These are phyloP conservation scores for Talaromyces sp. DNA, from an alignment of 2,329 filamentous ascomycete genomes.

Conservation along the genomic window DNA sequence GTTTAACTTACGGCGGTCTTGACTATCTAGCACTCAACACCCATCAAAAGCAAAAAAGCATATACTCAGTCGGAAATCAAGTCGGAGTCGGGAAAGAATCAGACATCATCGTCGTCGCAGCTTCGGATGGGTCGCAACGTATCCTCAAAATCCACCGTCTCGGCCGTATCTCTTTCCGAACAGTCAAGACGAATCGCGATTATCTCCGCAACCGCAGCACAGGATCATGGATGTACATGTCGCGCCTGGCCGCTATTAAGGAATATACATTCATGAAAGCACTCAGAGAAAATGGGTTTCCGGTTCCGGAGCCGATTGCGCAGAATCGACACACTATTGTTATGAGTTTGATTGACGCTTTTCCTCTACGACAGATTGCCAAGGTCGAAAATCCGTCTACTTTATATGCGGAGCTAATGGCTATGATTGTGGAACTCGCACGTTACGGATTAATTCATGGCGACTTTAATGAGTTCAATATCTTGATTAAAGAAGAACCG, in stretches of 20 bases:
- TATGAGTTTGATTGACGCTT: slow-evolving; percentile 90
- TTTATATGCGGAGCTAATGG: slow-evolving; percentile 90
- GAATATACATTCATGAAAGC: slow-evolving; percentile 94
- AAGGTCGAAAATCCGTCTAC: slow-evolving; percentile 74
- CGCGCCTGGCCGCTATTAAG: slow-evolving; percentile 83
- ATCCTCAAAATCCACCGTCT: slow-evolving; percentile 95
- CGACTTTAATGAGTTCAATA: slow-evolving; percentile 99
- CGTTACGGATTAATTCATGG: slow-evolving; percentile 89
- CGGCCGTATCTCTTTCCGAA: slow-evolving; percentile 93
- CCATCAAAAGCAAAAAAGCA: slow-evolving; percentile 70
- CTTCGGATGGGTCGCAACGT: slow-evolving; percentile 68
- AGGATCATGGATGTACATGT: slow-evolving; percentile 98
- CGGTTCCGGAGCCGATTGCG: slow-evolving; percentile 79
- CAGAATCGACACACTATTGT: slow-evolving; percentile 95
- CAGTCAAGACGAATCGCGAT: slow-evolving; percentile 92
- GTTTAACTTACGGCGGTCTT: slow-evolving; percentile 90
- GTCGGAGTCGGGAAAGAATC: slow-evolving; percentile 97
- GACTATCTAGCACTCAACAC: slow-evolving; percentile 96
- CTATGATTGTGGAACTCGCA: slow-evolving; percentile 77
- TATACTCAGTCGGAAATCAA: slow-evolving; percentile 91
- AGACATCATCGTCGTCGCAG: slow-evolving; percentile 91
- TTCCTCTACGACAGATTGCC: slow-evolving; percentile 84
- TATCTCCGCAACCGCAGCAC: slow-evolving; percentile 79
- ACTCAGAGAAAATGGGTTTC: slow-evolving; percentile 76
- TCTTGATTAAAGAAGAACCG: slow-evolving; percentile 76